Evolutionary conservation across 2,329 filamentous ascomycete species (phyloP).

Genomic region (Nemania sp.): DNA sequence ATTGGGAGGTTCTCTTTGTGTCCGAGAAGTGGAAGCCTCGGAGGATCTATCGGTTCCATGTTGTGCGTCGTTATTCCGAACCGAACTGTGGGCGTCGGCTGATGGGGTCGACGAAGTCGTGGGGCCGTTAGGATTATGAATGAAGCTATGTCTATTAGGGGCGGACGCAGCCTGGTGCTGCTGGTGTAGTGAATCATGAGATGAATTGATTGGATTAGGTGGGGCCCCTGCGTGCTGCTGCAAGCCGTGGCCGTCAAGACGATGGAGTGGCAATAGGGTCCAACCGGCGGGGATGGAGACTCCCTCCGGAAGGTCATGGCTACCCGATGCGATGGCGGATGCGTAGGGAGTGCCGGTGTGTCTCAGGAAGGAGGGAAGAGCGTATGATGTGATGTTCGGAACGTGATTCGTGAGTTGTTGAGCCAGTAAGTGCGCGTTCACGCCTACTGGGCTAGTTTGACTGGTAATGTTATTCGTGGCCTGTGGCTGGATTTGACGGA

Average conservation of each 20-base stretch:
- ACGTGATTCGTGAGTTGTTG: conserved; percentile 31
- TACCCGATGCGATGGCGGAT: conserved; percentile 61
- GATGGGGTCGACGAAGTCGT: conserved; percentile 12
- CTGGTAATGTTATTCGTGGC: conserved; percentile 26
- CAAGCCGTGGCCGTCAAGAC: conserved; percentile 48
- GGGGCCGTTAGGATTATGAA: conserved; percentile 5
- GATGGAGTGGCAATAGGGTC: conserved; percentile 66
- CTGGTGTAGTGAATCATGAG: conserved; percentile 24
- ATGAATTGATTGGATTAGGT: conserved; percentile 18
- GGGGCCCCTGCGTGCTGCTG: conserved; percentile 27
- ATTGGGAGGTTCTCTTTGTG: conserved; percentile 35
- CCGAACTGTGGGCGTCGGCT: conserved; percentile 3
- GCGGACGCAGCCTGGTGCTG: conserved; percentile 22
- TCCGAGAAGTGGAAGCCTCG: conserved; percentile 21
- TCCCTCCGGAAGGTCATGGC: conserved; percentile 64
- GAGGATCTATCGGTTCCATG: conserved; percentile 3
- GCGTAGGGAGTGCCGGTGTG: conserved; percentile 53
- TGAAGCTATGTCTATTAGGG: conserved; percentile 13
- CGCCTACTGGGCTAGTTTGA: conserved; percentile 29
- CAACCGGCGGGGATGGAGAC: conserved; percentile 68
- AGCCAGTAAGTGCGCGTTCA: conserved; percentile 27
- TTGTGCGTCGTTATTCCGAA: conserved; percentile 13
- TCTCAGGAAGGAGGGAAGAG: conserved; percentile 49
- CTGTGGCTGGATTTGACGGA: conserved; percentile 58
- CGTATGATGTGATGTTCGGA: conserved; percentile 41